Evolutionary conservation across 2,329 filamentous ascomycete genomes (phyloP).

Genomic region (Lasiodiplodia sp.): DNA sequence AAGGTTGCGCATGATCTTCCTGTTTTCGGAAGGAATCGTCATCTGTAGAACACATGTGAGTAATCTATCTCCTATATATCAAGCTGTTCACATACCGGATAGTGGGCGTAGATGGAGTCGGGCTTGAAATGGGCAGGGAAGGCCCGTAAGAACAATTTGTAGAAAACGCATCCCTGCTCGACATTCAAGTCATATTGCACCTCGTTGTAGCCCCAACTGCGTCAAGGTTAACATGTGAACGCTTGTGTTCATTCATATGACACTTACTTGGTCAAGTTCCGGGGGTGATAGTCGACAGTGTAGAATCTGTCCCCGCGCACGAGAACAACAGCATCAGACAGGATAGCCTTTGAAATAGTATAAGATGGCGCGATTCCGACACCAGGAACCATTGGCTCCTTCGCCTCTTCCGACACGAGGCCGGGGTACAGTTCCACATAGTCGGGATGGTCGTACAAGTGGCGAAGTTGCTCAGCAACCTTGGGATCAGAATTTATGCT

Average conservation of each 20-base stretch:
- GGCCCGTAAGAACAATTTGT: slow-evolving; percentile 77
- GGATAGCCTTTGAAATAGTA: slow-evolving; percentile 75
- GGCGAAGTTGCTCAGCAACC: slow-evolving; percentile 66
- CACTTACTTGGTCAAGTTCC: slow-evolving; percentile 68
- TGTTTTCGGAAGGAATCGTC: slow-evolving; percentile 72
- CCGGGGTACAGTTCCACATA: slow-evolving; percentile 79
- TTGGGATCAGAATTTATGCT: slow-evolving; percentile 81
- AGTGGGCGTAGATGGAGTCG: slow-evolving; percentile 82
- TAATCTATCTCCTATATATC: not conserved
- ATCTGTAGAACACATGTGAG: slow-evolving; percentile 42
- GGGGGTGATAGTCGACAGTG: slow-evolving; percentile 71
- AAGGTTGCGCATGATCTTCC: slow-evolving; percentile 70
- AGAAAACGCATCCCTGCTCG: slow-evolving; percentile 81
- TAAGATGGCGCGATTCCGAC: slow-evolving; percentile 78
- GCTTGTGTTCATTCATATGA: too few species aligned
- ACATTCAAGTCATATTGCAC: slow-evolving; percentile 73
- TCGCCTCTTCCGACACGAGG: slow-evolving; percentile 77
- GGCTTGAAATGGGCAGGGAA: slow-evolving; percentile 78
- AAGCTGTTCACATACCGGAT: slow-evolving; percentile 53
- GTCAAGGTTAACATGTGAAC: not conserved
- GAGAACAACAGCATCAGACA: slow-evolving; percentile 77
- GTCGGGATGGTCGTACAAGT: slow-evolving; percentile 75
- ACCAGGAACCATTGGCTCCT: slow-evolving; percentile 70
- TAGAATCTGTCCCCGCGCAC: slow-evolving; percentile 80
- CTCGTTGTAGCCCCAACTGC: slow-evolving; percentile 76